Conservation (phyloP, 805 yeast species). For the Peterozyma xylosa region DNA sequence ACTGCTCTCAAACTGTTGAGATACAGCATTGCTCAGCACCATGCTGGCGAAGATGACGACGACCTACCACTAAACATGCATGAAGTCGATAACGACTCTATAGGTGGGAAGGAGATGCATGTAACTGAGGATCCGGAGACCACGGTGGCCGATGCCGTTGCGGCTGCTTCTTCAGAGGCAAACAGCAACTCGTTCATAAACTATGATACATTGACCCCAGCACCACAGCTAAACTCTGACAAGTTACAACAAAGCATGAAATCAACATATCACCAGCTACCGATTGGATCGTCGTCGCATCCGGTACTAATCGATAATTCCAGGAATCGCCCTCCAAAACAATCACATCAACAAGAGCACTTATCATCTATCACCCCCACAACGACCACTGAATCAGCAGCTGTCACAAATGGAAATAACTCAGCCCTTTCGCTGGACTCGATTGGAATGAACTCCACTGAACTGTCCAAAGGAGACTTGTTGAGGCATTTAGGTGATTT, state of each 20-base stretch:
- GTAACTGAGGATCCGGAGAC: background rate
- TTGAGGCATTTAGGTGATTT: too few relatives aligned
- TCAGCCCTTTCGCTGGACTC: background rate
- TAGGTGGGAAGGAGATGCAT: background rate
- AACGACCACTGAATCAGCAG: background rate
- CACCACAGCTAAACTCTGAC: background rate
- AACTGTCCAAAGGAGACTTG: too few relatives aligned
- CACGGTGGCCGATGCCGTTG: background rate
- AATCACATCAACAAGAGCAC: background rate
- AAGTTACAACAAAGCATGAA: background rate
- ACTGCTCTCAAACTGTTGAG: too few relatives aligned
- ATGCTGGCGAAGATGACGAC: background rate
- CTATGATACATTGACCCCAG: background rate
- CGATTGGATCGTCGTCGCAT: background rate
- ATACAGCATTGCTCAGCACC: too few relatives aligned
- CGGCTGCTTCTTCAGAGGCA: background rate
- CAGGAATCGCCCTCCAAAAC: background rate
- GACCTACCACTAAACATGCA: background rate
- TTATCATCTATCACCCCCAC: background rate
- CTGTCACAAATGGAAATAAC: background rate
- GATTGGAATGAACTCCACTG: too few relatives aligned
- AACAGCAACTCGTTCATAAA: background rate
- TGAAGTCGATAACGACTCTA: conserved; percentile 3
- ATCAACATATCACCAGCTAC: background rate
- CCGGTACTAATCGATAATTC: background rate